phyloP scores from a whole-genome alignment of 2,329 filamentous ascomycete genomes.

The Diatrype stigma region DNA sequence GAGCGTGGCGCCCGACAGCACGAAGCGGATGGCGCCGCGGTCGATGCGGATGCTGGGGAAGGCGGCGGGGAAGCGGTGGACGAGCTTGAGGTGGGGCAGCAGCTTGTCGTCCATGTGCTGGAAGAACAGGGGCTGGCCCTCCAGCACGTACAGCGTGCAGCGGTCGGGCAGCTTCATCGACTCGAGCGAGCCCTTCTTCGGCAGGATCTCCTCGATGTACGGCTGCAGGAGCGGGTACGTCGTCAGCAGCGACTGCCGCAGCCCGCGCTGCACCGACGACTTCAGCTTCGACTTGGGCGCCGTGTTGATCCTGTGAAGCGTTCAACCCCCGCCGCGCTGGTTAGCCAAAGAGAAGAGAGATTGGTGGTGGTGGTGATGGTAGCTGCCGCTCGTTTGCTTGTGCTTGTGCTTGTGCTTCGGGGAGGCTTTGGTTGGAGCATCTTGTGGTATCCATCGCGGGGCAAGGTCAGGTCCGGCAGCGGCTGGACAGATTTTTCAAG shows the following conservation, averaged over 20 bases:
- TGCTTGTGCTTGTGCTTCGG: no score
- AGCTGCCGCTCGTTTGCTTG: no score
- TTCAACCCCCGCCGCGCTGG: no score
- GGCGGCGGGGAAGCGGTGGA: slow-evolving; percentile 83
- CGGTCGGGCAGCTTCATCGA: slow-evolving; percentile 91
- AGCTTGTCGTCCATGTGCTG: slow-evolving; percentile 73
- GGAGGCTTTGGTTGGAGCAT: no score
- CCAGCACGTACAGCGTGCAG: slow-evolving; percentile 81
- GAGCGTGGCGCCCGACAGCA: slow-evolving; percentile 85
- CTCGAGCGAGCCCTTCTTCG: slow-evolving; percentile 89
- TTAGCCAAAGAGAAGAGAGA: no score
- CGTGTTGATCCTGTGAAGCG: slow-evolving; percentile 71
- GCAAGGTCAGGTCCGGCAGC: no score
- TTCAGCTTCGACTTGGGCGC: slow-evolving; percentile 94
- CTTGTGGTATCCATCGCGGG: no score
- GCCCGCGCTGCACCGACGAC: slow-evolving; percentile 84
- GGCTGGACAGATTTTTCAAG: no score
- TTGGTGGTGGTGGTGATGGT: no score
- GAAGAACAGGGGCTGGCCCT: slow-evolving; percentile 79
- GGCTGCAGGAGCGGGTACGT: slow-evolving; percentile 83
- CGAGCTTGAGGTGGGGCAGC: slow-evolving; percentile 81
- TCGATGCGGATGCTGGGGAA: slow-evolving; percentile 88
- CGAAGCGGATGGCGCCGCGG: slow-evolving; percentile 93
- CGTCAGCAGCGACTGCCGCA: slow-evolving; percentile 76
- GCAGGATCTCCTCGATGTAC: slow-evolving; percentile 89